Percentiles rank a stretch among this genome's conserved stretches.
Evolutionary conservation across 2,329 filamentous ascomycete genomes (phyloP).

Genomic region (Talaromyces sp.): DNA sequence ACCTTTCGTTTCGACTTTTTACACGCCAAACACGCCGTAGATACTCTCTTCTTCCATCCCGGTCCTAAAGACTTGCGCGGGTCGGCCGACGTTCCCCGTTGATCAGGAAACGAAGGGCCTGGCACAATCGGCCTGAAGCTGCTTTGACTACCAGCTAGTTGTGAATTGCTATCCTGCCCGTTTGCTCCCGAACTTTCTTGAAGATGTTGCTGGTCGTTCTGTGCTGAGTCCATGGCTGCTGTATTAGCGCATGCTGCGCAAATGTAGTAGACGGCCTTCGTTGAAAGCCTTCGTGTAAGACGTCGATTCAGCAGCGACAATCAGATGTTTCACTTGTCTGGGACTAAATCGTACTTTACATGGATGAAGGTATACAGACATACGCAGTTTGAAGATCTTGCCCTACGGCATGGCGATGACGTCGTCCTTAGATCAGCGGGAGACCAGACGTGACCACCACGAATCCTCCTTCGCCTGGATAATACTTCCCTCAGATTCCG

Average conservation of each 20-base stretch:
- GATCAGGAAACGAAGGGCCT: conserved; percentile 23
- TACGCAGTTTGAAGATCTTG: neutral
- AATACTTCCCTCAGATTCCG: neutral
- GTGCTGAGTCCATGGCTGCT: neutral
- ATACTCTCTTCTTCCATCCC: conserved; percentile 36
- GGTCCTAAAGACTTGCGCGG: conserved; percentile 14
- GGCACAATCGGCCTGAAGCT: conserved; percentile 27
- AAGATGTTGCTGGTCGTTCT: neutral
- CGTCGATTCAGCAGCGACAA: neutral
- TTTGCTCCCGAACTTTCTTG: neutral
- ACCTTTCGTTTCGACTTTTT: conserved; percentile 42
- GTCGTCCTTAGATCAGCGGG: conserved; percentile 10
- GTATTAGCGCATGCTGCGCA: neutral
- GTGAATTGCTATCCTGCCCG: neutral
- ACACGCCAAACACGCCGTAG: conserved; percentile 39
- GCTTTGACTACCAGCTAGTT: neutral
- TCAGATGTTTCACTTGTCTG: neutral
- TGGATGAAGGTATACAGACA: neutral
- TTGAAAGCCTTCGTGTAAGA: neutral
- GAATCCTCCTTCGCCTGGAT: neutral
- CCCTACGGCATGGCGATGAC: conserved; percentile 7
- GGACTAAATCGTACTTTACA: neutral
- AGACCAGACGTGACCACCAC: neutral
- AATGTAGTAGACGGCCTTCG: neutral
- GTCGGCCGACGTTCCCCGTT: conserved; percentile 9